Evolutionary conservation across 2,329 filamentous ascomycete genomes (phyloP), one percentile per base, ranked within the genome.

Genomic region (Aspergillus unguis): DNA sequence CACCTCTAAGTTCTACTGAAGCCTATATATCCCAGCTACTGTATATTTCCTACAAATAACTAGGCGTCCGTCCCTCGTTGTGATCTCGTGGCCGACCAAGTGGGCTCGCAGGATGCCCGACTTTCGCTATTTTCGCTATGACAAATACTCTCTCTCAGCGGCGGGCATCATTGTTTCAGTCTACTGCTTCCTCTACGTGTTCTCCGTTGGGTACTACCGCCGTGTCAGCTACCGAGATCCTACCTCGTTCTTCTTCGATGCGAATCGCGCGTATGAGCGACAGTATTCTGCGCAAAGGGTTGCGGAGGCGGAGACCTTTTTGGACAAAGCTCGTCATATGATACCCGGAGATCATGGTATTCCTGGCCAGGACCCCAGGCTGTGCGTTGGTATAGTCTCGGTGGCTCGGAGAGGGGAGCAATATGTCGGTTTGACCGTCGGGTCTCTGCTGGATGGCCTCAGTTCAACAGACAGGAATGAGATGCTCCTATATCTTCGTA

Each of bases 311-410:
- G 40, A 55, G 11, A 1, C 49, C 0, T 58, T 56, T 29, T 52
- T 60, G 8, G 33, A 5, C 29, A 17, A n/a, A 0, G 42, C 56
- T 27, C 5, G 36, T 38, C 17, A 48, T 3, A 5, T 44, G 1
- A 8, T 10, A 4, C 32, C 36, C 7, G 6, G 37, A 2, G 11
- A n/a, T 8, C 47, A 25, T 44, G 36, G 27, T 17, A 2, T 36
- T 8, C 17, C 41, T 4, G 10, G 23, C 3, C 29, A 17, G 4
- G n/a, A 52, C 7, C 52, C 57, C 2, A 45, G 35, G 31, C 36
- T 77, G 5, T 78, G 75, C 40, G 59, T 78, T 2, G 75, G 74
- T 9, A 71, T 77, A 41, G 68, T 74, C 7, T 71, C 73, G 1
- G 67, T 74, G 36, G 69, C 66, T 17, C 65, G 75, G 28, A 56